Evolutionary conservation across 2,329 filamentous ascomycete species (phyloP).

Genomic region (Neocatenulostroma microsporum): DNA sequence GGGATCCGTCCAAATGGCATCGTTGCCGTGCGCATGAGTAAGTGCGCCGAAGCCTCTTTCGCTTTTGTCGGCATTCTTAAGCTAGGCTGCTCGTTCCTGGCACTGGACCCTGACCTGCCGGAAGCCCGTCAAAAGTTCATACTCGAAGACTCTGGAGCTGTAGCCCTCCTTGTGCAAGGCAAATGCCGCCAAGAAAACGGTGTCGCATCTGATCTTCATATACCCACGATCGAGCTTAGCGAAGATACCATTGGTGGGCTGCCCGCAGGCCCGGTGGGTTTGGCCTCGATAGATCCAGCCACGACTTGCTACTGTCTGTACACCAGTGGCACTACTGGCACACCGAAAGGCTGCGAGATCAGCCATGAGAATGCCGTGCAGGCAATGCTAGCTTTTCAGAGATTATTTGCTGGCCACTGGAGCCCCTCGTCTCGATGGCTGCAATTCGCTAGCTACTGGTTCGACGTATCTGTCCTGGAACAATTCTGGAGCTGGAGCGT

Average conservation of each 20-base stretch:
- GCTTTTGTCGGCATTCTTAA: conserved; percentile 76
- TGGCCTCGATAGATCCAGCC: conserved; percentile 29
- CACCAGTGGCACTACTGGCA: conserved; percentile 78
- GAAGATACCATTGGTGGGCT: background rate
- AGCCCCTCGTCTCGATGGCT: conserved; percentile 67
- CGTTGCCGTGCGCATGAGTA: conserved; percentile 72
- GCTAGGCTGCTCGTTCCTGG: conserved; percentile 71
- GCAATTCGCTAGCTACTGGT: conserved; percentile 90
- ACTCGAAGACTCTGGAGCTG: conserved; percentile 61
- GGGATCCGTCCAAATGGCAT: conserved; percentile 52
- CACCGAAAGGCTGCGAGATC: conserved; percentile 79
- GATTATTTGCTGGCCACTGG: conserved; percentile 71
- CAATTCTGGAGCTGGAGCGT: conserved; percentile 96
- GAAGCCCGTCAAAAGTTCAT: conserved; percentile 69
- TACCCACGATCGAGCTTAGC: conserved; percentile 2
- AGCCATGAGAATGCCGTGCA: conserved; percentile 86
- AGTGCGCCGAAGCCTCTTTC: conserved; percentile 77
- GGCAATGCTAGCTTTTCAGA: conserved; percentile 77
- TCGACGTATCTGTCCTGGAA: conserved; percentile 70
- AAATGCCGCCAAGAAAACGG: no score
- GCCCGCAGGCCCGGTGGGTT: background rate
- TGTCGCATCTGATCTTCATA: background rate
- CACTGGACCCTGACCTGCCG: conserved; percentile 69
- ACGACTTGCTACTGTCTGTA: conserved; percentile 76
- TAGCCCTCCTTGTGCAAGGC: conserved; percentile 38